A percentile compares a stretch with the other conserved stretches of the same genome.
phyloP scores from a whole-genome alignment of 192 early-diverging fungal species.

The Diversispora eburnea region DNA sequence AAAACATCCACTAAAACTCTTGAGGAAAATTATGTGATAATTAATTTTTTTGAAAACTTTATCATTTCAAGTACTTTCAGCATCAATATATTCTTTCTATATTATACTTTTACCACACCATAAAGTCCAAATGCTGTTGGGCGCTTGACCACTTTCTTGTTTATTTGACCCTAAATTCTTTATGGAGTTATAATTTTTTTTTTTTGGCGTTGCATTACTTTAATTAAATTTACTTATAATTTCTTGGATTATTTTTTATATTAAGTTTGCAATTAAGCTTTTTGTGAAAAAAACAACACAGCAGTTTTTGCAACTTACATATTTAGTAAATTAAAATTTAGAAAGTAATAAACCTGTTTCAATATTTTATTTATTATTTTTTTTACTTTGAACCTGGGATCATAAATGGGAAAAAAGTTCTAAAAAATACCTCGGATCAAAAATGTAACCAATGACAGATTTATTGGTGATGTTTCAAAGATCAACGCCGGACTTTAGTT shows the following conservation, averaged over 20 bases:
- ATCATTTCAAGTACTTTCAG: neutral
- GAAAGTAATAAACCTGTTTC: too few species aligned
- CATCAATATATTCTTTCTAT: neutral
- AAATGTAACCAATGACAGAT: neutral
- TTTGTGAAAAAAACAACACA: too few species aligned
- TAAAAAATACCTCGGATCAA: neutral
- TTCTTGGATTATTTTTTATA: too few species aligned
- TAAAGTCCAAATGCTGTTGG: neutral
- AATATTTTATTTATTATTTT: too few species aligned
- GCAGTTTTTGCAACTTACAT: too few species aligned
- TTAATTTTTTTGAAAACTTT: neutral
- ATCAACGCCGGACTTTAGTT: neutral
- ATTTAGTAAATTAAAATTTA: too few species aligned
- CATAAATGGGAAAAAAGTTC: neutral
- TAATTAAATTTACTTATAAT: too few species aligned
- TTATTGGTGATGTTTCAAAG: neutral
- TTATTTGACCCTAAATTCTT: neutral
- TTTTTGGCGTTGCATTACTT: neutral
- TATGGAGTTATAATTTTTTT: neutral
- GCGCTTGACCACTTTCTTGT: neutral
- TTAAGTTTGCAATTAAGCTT: too few species aligned
- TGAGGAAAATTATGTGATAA: neutral
- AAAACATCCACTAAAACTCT: too few species aligned
- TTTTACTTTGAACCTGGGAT: too few species aligned
- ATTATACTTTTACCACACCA: neutral